Base-by-base conservation (phyloP, 768 basidiomycete species). In the Leccinum boreale region DNA sequence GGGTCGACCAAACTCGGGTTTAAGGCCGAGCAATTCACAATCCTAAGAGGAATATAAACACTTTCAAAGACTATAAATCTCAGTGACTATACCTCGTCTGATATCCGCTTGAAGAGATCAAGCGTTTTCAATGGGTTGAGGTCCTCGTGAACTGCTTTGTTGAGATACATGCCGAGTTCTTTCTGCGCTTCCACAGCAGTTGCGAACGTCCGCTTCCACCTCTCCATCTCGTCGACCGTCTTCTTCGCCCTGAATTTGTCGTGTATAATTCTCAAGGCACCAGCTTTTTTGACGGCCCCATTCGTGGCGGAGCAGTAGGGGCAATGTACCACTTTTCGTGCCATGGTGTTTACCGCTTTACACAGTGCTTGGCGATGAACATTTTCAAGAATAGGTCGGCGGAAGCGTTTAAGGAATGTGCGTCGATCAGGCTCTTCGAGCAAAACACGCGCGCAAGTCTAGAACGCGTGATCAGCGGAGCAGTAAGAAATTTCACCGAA, bases 181-280 rank as follows among this genome's bases (percentile, higher is more conserved):
- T 90, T 94, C 70, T 94, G 89, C 11, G 89, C 87, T 64, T 89
- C 89, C 35, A 95, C 79, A 7, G 95, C 95, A 14, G 85, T 79
- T 2, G 80, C 75, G 68, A 98, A 98, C 1, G 86, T 87, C 67
- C 80, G 80, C 72, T 92, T 90, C 81, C 90, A 95, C 65, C 84
- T 87, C 64, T 92, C 92, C 78, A 94, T 85, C 72, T 94, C 90
- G 26, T 89, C 89, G 0, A 86, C 86, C 3, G 90, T 89, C 74
- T 97, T 97, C 75, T 96, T 94, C 5, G 93, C 92, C 48, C 96
- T 82, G 70, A 91, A 99, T 73, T 96, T 96, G 77, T 98, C 97
- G 68, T 99, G 97, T 51, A 95, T 90, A 68, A 99, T 98, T 73
- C 93, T 96, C 67, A 99, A 77, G 0, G 93, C 88, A 9, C 94